Evolutionary conservation across 176 grass and related monocot species (phyloP).

Genomic region (Areca catechu): DNA sequence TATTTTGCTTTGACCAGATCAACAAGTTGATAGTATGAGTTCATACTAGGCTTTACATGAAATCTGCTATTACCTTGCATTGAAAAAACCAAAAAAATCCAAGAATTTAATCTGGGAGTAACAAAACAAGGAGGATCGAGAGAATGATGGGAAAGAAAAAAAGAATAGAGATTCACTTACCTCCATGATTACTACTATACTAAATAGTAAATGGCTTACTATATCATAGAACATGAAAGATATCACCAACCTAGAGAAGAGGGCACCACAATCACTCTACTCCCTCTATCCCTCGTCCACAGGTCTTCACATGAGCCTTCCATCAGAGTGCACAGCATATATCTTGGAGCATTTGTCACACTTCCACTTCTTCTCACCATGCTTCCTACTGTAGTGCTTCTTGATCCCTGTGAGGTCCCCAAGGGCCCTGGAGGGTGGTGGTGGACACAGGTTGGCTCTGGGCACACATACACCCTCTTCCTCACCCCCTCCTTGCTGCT

Average conservation of each 20-base stretch:
- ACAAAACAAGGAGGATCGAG: too few species aligned
- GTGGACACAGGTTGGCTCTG: slow-evolving; percentile 75
- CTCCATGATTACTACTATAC: too few species aligned
- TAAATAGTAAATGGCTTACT: too few species aligned
- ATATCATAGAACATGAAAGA: too few species aligned
- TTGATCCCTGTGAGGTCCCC: slow-evolving; percentile 94
- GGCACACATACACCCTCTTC: slow-evolving; percentile 93
- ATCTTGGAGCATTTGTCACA: slow-evolving; percentile 83
- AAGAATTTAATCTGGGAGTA: too few species aligned
- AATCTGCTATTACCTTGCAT: too few species aligned
- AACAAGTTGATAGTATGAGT: too few species aligned
- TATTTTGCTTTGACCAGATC: too few species aligned
- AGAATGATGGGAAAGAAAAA: too few species aligned
- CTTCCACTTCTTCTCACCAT: slow-evolving; percentile 92
- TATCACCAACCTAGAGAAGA: slow-evolving; percentile 68
- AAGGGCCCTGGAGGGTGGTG: slow-evolving; percentile 77
- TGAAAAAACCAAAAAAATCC: too few species aligned
- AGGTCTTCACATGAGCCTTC: slow-evolving; percentile 93
- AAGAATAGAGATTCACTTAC: too few species aligned
- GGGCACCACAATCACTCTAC: slow-evolving; percentile 79
- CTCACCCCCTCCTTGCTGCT: slow-evolving; percentile 14
- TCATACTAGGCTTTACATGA: too few species aligned
- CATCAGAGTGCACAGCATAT: slow-evolving; percentile 96
- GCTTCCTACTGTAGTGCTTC: slow-evolving; percentile 93
- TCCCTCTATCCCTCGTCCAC: slow-evolving; percentile 85